Evolutionary conservation across 208 protist species (phyloP).

Genomic region (Angomonas ambiguus): DNA sequence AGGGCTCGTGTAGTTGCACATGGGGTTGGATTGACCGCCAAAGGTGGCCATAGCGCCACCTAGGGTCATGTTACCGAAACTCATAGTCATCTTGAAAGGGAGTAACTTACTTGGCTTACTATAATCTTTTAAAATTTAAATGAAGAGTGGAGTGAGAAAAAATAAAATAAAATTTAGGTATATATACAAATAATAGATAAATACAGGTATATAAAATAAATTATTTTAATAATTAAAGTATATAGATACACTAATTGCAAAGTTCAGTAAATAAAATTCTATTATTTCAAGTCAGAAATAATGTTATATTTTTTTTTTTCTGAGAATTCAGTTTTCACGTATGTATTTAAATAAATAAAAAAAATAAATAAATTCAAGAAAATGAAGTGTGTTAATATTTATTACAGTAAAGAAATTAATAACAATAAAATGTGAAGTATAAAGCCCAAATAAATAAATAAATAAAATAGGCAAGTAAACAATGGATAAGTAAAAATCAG

Average conservation of each 20-base stretch:
- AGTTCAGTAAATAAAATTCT: constrained; percentile 12
- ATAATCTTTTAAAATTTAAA: constrained; percentile 5
- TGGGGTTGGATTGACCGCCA: constrained; percentile 80
- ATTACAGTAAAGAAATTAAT: constrained; percentile 2
- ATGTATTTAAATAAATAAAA: no score
- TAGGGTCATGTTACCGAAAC: constrained; percentile 82
- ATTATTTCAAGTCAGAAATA: background rate
- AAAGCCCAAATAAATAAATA: constrained; percentile 9
- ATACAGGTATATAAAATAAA: background rate
- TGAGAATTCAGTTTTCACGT: background rate
- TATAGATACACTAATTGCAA: background rate
- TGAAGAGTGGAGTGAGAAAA: constrained; percentile 2
- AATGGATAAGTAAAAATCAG: no score
- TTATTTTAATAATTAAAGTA: constrained; percentile 1
- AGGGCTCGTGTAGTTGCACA: constrained; percentile 88
- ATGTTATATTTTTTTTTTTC: background rate
- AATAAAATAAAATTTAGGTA: background rate
- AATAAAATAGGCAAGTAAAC: no score
- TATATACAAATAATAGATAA: background rate
- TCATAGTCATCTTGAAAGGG: constrained; percentile 64
- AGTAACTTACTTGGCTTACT: constrained; percentile 6
- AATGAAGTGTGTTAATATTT: background rate
- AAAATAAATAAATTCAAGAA: constrained; percentile 13
- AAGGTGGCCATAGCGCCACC: constrained; percentile 83
- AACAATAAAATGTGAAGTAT: background rate